phyloP scores from a whole-genome alignment of 1,139 yeast species.

The Scheffersomyces cryptocercus region DNA sequence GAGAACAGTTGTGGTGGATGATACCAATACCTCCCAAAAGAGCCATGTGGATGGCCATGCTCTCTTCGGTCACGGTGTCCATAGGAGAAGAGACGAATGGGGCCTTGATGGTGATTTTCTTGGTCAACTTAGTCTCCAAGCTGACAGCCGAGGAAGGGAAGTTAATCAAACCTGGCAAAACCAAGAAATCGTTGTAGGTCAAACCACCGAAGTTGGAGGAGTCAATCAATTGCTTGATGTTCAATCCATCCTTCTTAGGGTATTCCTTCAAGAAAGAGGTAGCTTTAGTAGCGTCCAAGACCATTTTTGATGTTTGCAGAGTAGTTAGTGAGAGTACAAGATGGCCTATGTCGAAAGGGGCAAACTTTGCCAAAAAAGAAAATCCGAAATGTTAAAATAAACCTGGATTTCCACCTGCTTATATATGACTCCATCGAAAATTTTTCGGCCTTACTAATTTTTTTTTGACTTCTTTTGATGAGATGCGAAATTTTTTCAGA shows the following conservation, averaged over 20 bases:
- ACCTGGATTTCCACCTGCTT: constrained; percentile 4
- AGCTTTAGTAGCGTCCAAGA: constrained; percentile 65
- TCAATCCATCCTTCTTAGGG: constrained; percentile 79
- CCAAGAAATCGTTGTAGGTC: constrained; percentile 93
- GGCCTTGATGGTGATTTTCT: constrained; percentile 84
- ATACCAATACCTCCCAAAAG: constrained; percentile 98
- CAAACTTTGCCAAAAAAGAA: constrained; percentile 48
- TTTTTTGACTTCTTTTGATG: constrained; percentile 8
- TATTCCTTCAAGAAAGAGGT: constrained; percentile 65
- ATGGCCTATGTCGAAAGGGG: constrained; percentile 24
- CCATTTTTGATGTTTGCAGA: constrained; percentile 22
- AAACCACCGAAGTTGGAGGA: constrained; percentile 90
- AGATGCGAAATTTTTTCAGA: constrained; percentile 1
- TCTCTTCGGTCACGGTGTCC: constrained; percentile 98
- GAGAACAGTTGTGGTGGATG: constrained; percentile 93
- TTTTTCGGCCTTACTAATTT: not conserved
- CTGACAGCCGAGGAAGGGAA: constrained; percentile 79
- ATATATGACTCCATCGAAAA: not conserved
- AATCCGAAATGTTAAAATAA: constrained; percentile 11
- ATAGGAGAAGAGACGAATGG: constrained; percentile 98
- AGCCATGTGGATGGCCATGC: constrained; percentile 99
- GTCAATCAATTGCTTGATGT: constrained; percentile 83
- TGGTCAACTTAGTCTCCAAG: constrained; percentile 85
- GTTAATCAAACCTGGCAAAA: constrained; percentile 92
- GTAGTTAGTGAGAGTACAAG: constrained; percentile 2